Base-by-base conservation (phyloP, 2,329 filamentous ascomycete species). In the Bipolaris sorokiniana region DNA sequence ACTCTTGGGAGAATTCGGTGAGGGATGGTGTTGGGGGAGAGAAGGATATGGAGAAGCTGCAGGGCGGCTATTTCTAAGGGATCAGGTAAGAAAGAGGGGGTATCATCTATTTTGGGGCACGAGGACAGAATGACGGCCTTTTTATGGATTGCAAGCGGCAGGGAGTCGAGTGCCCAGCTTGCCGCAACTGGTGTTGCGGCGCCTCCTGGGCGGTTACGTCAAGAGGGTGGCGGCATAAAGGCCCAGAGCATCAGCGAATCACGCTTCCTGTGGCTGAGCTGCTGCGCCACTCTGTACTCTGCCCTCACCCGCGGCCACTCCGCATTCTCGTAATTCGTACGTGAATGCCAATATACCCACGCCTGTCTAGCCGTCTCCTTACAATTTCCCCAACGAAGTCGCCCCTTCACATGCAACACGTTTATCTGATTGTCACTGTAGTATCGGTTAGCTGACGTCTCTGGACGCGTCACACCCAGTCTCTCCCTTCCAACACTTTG, bases 111-210 rank as follows among this genome's bases (percentile, higher is more conserved):
- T 58, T 62, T 58, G 23, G 45, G 20, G 38, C 42, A 48, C 13
- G 42, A 28, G 37, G 36, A 51, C 49, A 56, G 59, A 22, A 48
- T 48, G 28, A 51, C 31, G 6, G 26, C 26, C 54, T 51, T 60
- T 60, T 64, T 62, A 58, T 62, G 51, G 56, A 50, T 40, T 53
- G 59, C 59, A 56, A 40, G 53, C 41, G 56, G 46, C 28, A 53
- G 42, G 42, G 54, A 52, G 28, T 15, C 54, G 31, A 54, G 26
- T 38, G 31, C 22, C 56, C 56, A 49, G 52, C 59, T 56, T 62
- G 61, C 55, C 57, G 59, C 28, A 59, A 20, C 31, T 51, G 49
- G 40, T 51, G 40, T 53, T 58, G 59, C 61, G 54, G 61, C 56
- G 61, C 61, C 53, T 63, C 53, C 42, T 51, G 44, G 46, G 48